Percentiles rank a stretch among this genome's conserved stretches.
These are phyloP conservation scores for Ceratopteris richardii DNA, from an alignment of 75 land plant species.

Conservation along the genomic window DNA sequence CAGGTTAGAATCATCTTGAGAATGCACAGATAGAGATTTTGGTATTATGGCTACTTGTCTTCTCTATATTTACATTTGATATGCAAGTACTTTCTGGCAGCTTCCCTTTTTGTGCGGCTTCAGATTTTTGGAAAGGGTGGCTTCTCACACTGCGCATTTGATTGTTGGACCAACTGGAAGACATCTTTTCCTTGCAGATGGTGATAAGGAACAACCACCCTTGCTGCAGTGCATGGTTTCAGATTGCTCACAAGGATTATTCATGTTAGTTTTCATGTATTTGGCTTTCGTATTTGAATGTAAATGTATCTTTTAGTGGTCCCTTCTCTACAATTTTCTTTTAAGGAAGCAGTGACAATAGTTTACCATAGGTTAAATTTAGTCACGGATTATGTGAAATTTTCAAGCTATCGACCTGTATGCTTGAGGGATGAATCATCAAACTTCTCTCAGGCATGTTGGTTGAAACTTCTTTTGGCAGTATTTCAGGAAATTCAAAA, in stretches of 20 bases:
- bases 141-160: conserved; percentile 37
- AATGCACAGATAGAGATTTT: neutral
- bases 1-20: conserved; percentile 39
- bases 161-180: conserved; percentile 65
- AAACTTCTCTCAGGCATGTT: too few relatives aligned
- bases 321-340: too few relatives aligned
- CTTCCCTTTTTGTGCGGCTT: conserved; percentile 68
- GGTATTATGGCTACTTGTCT: too few relatives aligned
- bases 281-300: too few relatives aligned
- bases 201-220: conserved; percentile 46
- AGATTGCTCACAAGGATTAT: conserved; percentile 62
- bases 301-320: too few relatives aligned
- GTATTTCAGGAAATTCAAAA: too few relatives aligned
- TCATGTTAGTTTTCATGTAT: conserved; percentile 52
- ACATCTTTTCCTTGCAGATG: conserved; percentile 78
- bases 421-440: too few relatives aligned
- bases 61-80: neutral
- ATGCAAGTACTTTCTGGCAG: conserved; percentile 23
- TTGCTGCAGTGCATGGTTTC: conserved; percentile 67
- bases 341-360: neutral
- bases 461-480: too few relatives aligned
- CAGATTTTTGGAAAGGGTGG: conserved; percentile 44
- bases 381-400: neutral
- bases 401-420: too few relatives aligned
- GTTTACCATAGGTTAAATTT: neutral